Percentiles rank a stretch among this genome's conserved stretches.
Conservation (phyloP, 2,329 filamentous ascomycete genomes). For the Colletotrichum plurivorum region DNA sequence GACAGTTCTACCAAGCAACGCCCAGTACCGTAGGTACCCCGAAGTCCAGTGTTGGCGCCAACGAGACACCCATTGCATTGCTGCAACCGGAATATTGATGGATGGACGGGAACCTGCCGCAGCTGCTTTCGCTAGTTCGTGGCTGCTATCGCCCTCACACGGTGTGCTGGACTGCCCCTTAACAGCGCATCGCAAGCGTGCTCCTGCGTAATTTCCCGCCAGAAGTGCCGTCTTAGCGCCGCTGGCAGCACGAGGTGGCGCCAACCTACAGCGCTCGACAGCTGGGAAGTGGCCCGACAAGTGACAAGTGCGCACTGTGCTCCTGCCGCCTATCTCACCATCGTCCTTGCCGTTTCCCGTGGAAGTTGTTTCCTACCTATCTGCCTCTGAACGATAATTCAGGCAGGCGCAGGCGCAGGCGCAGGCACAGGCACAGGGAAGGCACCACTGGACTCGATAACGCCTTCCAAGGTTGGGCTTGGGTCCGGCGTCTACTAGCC, state of each 20-base stretch:
- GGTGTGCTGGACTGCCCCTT: neutral
- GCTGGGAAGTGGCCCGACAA: neutral
- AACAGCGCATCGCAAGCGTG: slow-evolving; percentile 2
- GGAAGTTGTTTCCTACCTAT: no score
- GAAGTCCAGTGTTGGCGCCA: no score
- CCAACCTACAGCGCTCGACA: slow-evolving; percentile 1
- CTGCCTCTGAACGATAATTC: no score
- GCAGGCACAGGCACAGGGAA: no score
- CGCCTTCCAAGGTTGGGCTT: neutral
- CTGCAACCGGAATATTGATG: no score
- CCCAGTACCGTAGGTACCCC: neutral
- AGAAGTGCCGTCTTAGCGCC: neutral
- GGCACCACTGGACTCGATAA: no score
- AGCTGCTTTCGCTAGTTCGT: neutral
- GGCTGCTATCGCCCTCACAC: neutral
- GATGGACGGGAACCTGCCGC: no score
- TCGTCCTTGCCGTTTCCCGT: neutral
- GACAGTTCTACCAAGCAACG: no score
- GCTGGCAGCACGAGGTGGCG: slow-evolving; percentile 4
- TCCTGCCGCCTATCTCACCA: no score
- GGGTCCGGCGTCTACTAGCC: slow-evolving; percentile 16
- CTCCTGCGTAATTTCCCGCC: slow-evolving; percentile 8
- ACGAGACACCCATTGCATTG: no score
- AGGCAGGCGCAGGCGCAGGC: no score
- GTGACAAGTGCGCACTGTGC: neutral